Evolutionary conservation across 306 rosid genomes (phyloP).

Genomic region (Hippophae rhamnoides): DNA sequence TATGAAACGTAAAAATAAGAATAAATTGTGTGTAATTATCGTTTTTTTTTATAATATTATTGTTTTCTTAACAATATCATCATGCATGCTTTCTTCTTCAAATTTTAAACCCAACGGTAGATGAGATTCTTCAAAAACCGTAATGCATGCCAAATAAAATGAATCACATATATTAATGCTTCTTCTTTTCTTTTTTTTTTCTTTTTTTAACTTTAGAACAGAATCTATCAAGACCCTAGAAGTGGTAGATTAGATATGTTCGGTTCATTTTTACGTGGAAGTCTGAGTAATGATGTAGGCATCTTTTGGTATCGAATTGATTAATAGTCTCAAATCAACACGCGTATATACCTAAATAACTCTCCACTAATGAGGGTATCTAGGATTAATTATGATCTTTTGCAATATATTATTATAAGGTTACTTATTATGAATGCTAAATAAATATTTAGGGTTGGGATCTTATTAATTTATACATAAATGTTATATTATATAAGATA

Average conservation of each 20-base stretch:
- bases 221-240: constrained; percentile 17
- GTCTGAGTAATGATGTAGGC: constrained; percentile 10
- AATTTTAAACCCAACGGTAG: neutral
- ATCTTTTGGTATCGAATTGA: constrained; percentile 28
- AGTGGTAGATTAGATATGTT: neutral
- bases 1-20: too few species aligned
- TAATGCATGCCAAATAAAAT: constrained; percentile 17
- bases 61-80: too few species aligned
- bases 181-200: neutral
- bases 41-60: too few species aligned
- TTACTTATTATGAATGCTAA: too few species aligned
- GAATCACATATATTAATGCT: neutral
- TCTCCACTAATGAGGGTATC: constrained; percentile 16
- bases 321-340: constrained; percentile 11
- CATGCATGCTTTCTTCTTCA: neutral
- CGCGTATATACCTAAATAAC: constrained; percentile 14
- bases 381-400: constrained; percentile 6
- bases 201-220: constrained; percentile 3
- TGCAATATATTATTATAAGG: neutral
- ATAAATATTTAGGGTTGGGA: too few species aligned
- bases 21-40: too few species aligned
- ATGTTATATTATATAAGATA: too few species aligned
- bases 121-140: neutral
- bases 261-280: constrained; percentile 19
- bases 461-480: too few species aligned